Percentiles rank a stretch among this genome's conserved stretches.
These are phyloP conservation scores for Ogataea trehaloabstinens DNA, from an alignment of 805 yeast genomes.

Conservation along the genomic window DNA sequence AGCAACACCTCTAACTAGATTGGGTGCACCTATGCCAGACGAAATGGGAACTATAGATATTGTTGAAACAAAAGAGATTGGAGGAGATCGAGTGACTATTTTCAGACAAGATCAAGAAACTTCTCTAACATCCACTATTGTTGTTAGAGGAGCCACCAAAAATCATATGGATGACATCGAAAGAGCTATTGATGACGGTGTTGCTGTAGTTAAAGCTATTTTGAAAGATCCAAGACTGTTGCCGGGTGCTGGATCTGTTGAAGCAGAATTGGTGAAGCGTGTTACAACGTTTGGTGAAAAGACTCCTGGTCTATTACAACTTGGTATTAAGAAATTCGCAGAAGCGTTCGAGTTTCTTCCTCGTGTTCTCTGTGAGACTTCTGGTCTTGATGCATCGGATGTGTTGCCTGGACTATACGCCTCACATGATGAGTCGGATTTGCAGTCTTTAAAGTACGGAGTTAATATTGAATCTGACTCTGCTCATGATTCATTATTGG, in stretches of 20 bases:
- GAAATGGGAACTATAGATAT: constrained; percentile 87
- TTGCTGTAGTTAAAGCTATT: constrained; percentile 84
- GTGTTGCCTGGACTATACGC: constrained; percentile 87
- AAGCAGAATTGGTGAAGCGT: constrained; percentile 79
- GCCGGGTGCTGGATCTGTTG: constrained; percentile 97
- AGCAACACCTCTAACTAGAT: constrained; percentile 90
- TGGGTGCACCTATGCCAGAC: constrained; percentile 94
- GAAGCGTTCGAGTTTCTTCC: constrained; percentile 94
- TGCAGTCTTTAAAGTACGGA: constrained; percentile 44
- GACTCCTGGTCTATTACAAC: constrained; percentile 89
- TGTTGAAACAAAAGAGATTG: constrained; percentile 90
- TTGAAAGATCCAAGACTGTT: constrained; percentile 76
- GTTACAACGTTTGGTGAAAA: constrained; percentile 85
- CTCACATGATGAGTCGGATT: constrained; percentile 61
- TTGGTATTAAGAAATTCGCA: constrained; percentile 92
- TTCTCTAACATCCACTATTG: constrained; percentile 88
- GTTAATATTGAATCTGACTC: constrained; percentile 79
- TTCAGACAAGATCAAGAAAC: constrained; percentile 71
- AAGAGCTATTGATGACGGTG: constrained; percentile 97
- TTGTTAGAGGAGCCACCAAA: constrained; percentile 95
- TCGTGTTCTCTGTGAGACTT: constrained; percentile 87
- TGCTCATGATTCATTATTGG: constrained; percentile 59
- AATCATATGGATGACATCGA: constrained; percentile 91
- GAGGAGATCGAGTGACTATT: constrained; percentile 95
- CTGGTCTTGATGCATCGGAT: constrained; percentile 89